Conservation (phyloP, 2,329 filamentous ascomycete genomes). For the Colletotrichum tropicicola region DNA sequence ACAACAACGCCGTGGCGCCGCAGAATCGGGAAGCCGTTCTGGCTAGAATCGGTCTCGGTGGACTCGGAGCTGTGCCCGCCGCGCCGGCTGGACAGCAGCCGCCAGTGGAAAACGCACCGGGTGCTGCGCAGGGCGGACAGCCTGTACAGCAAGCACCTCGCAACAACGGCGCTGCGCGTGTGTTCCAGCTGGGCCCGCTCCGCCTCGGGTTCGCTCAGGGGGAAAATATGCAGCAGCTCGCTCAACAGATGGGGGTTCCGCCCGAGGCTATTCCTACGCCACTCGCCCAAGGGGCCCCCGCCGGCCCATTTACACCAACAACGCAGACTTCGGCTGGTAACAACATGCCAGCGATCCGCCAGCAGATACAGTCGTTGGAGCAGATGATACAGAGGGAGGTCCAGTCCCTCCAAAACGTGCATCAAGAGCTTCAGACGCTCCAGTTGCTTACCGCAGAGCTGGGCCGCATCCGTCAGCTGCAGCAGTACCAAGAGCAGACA, state of each 20-base stretch:
- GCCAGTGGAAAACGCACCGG: conserved; percentile 36
- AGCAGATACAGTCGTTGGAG: conserved; percentile 72
- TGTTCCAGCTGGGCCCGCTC: conserved; percentile 79
- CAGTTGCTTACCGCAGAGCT: conserved; percentile 74
- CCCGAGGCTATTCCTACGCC: conserved; percentile 31
- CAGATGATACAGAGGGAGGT: conserved; percentile 76
- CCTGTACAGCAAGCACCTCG: conserved; percentile 35
- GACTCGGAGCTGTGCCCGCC: conserved; percentile 23
- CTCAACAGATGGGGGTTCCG: conserved; percentile 66
- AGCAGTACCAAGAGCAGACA: conserved; percentile 45
- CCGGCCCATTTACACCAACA: conserved; percentile 32
- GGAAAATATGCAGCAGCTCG: conserved; percentile 73
- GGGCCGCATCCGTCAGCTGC: conserved; percentile 66
- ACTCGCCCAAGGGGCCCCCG: conserved; percentile 10
- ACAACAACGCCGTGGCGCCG: conserved; percentile 38
- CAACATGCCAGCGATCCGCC: conserved; percentile 57
- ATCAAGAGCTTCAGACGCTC: conserved; percentile 75
- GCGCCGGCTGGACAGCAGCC: conserved; percentile 44
- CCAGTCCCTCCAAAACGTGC: conserved; percentile 66
- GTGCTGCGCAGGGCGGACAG: conserved; percentile 26
- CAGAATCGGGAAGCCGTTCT: conserved; percentile 46
- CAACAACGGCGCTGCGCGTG: conserved; percentile 56
- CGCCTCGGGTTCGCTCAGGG: conserved; percentile 81
- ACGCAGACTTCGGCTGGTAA: conserved; percentile 35
- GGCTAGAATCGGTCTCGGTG: conserved; percentile 40